A percentile compares a stretch with the other conserved stretches of the same genome.
Conservation (phyloP, 805 yeast genomes). For the Kuraishia borneana region DNA sequence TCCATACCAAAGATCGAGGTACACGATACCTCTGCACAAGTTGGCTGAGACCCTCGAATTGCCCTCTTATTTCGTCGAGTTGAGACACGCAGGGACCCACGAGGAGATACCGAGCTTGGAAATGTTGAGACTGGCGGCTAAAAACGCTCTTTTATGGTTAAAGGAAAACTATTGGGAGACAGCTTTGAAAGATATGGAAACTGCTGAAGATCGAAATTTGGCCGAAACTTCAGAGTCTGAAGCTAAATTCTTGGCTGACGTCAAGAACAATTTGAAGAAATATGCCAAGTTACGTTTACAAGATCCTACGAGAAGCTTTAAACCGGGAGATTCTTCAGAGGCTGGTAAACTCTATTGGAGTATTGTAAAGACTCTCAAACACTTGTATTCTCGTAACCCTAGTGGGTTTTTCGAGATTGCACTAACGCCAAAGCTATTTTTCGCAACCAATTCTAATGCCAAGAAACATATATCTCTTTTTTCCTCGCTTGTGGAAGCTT, state of each 20-base stretch:
- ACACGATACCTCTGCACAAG: constrained; percentile 67
- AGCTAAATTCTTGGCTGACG: constrained; percentile 6
- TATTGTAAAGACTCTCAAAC: constrained; percentile 17
- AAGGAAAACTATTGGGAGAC: constrained; percentile 61
- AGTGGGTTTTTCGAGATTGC: too few species aligned
- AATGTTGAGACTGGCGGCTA: constrained; percentile 48
- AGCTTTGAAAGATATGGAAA: constrained; percentile 9
- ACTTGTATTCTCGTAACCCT: too few species aligned
- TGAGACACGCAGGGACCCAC: constrained; percentile 87
- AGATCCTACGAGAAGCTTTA: constrained; percentile 25
- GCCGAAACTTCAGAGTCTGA: constrained; percentile 11
- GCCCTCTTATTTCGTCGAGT: constrained; percentile 79
- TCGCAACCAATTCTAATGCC: too few species aligned
- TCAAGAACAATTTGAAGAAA: constrained; percentile 28
- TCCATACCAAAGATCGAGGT: constrained; percentile 69
- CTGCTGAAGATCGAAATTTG: constrained; percentile 6
- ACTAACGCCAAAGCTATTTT: too few species aligned
- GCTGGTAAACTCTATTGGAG: constrained; percentile 32
- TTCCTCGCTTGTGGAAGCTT: too few species aligned
- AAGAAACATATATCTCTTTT: too few species aligned
- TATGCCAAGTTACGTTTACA: constrained; percentile 40
- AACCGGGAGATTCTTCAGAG: constrained; percentile 31
- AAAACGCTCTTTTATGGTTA: constrained; percentile 67
- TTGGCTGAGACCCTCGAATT: constrained; percentile 60
- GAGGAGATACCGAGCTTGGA: constrained; percentile 67